Base-by-base conservation (phyloP, 2,329 filamentous ascomycete species). In the Fusarium sp. region DNA sequence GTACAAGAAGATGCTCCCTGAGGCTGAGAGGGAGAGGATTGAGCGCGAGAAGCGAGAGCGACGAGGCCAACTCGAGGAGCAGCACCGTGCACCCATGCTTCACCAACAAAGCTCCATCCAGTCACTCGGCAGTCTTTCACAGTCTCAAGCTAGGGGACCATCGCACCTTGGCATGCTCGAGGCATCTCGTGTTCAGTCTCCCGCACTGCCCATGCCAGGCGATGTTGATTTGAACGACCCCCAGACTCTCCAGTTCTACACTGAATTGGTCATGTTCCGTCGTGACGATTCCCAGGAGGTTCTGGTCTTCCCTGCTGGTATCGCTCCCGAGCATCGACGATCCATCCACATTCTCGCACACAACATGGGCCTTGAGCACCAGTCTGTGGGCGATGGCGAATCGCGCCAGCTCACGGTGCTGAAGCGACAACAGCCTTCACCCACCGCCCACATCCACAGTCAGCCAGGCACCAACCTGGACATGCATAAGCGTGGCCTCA, bases 1-100 rank as follows among this genome's bases (percentile, higher is more conserved):
- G 83, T 99, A 98, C 86, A 99, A 99, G 88, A 98, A 98, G 86
- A 98, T 99, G 96, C 89, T 99, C 10, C 96, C 96, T 2, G 90
- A 97, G 74, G 94, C 95, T 38, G 96, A 98, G 83, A 90, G 96
- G 59, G 96, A 99, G 83, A 90, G 96, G 45, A 98, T 99, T 76
- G 96, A 99, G 83, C 90, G 96, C 11, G 96, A 98, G 84, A 99
- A 98, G 90, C 90, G 96, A 66, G 96, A 98, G 85, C 93, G 96
- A 77, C 92, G 96, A 59, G 96, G 96, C 55, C 96, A 99, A 83
- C 89, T 99, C 18, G 95, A 99, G 83, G 96, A 99, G 83, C 96
- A 99, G 83, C 96, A 99, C 83, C 91, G 95, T 36, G 80, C 94
- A 85, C 78, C 92, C 51, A 90, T 92, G 78, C 89, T 96, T 69